Evolutionary conservation across 1,284 basidiomycete genomes (phyloP), one percentile per base, ranked within the genome.

Genomic region (Tylopilus sp.): DNA sequence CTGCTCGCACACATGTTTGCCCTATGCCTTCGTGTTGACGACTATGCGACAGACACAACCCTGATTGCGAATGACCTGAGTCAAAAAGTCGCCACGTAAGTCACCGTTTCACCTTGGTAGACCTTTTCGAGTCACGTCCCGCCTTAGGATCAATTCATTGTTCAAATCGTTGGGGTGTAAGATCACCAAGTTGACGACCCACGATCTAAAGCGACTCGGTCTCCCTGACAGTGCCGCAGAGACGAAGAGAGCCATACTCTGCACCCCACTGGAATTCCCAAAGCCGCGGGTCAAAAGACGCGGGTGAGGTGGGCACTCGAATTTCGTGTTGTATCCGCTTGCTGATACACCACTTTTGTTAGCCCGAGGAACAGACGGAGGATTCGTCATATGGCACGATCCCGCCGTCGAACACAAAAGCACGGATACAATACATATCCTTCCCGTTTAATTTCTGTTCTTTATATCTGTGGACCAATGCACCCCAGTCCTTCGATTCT

Each of bases 1-100:
- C 72, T 96, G 1, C 68, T 92, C 40, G 81, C 87, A 1, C 81
- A 92, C 61, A 78, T 92, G 62, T 86, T 93, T 55, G 83, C 88
- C 0, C 71, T 94, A 0, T 90, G 86, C 61, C 77, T 96, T 23
- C 81, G 79, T 35, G 65, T 91, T 9, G 92, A 96, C 56, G 78
- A 82, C 49, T 95, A 80, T 60, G 80, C 81, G 0, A 80, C 83
- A 1, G 85, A 95, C 55, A 74, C 83, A 1, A 72, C 75, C 2
- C 63, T 77, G 35, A 71, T 95, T 33, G 86, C 91, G 1, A 71
- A 76, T 13, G 92, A 96, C 65, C 70, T 96, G 13, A 78, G 75
- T 56, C 77, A 90, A 73, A 64, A 77, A 7, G 60, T 76, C 5
- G 49, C 73, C 16, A 82, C 79, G 91, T 92, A 58, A 58, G 85